Evolutionary conservation across 2,329 filamentous ascomycete species (phyloP).

Genomic region (Colletotrichum simmondsii): DNA sequence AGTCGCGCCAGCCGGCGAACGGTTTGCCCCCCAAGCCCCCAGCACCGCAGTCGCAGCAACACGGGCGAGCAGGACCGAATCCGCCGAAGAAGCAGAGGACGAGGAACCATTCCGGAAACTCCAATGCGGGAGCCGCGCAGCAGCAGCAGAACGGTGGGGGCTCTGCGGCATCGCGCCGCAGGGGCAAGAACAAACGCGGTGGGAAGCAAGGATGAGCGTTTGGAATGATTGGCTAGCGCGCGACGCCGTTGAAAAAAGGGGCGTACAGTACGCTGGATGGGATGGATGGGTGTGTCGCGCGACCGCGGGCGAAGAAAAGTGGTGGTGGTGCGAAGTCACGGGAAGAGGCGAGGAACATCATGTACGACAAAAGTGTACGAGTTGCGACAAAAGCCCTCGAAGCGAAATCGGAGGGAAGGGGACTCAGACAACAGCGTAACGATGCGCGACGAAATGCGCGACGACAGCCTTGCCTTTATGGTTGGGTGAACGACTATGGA

Average conservation of each 20-base stretch:
- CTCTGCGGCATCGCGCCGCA: conserved; percentile 11
- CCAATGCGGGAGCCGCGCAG: conserved; percentile 3
- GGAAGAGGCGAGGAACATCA: conserved; percentile 4
- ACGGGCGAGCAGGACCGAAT: conserved; percentile 25
- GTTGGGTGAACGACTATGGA: conserved; percentile 25
- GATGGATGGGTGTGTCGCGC: not conserved
- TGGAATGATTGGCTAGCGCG: conserved; percentile 21
- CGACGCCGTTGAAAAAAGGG: not conserved
- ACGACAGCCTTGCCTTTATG: conserved; percentile 30
- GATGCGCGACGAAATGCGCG: not conserved
- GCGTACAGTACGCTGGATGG: not conserved
- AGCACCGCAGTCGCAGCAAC: conserved; percentile 23
- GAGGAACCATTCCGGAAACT: conserved; percentile 21
- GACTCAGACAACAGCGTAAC: conserved; percentile 4
- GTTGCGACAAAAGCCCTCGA: not conserved
- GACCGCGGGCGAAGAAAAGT: conserved; percentile 1
- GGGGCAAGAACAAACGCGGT: conserved; percentile 32
- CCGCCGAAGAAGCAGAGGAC: conserved; percentile 24
- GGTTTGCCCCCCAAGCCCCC: conserved; percentile 30
- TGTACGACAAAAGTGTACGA: conserved; percentile 30
- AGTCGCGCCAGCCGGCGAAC: conserved; percentile 20
- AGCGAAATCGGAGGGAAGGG: conserved; percentile 16
- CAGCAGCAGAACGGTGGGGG: conserved; percentile 21
- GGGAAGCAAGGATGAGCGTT: conserved; percentile 29
- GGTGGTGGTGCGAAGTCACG: conserved; percentile 1